Base-by-base conservation (phyloP, 1,284 basidiomycete species). In the Caloboletus firmus region DNA sequence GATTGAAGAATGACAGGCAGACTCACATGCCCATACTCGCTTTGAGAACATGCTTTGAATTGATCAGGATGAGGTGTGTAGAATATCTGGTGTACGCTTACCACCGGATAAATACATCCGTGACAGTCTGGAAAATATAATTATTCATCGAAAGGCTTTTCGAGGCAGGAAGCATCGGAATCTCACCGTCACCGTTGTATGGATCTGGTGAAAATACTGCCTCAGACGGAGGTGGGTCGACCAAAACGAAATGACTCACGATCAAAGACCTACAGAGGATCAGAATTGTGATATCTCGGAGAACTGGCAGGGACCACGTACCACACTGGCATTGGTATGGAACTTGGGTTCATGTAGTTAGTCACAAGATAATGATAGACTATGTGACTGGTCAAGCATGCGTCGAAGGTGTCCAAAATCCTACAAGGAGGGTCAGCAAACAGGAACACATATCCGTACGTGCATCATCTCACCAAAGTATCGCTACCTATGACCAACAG, bases 291-390 rank as follows among this genome's bases (percentile, higher is more conserved):
- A 30, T 30, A 30, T 30, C 28, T 30, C 2, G 28, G 10, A n/a
- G 28, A 30, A 30, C 4, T 30, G 28, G 9, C 28, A 4, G 28
- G 2, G 17, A 30, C 42, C 11, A 67, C 77, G 37, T 48, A 81
- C 82, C 82, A 84, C 7, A 77, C 68, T 0, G 77, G 77, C 22
- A 60, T 57, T 12, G 59, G n/a, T 26, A 83, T 67, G 5, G 79
- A 74, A 5, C 66, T 5, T 5, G 75, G 74, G 53, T 78, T 76
- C 51, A 75, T 58, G 59, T 74, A 83, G 63, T 82, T 81, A 30
- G 64, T 67, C 31, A 83, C 77, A 45, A 81, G 72, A 56, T 83
- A 83, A 58, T 71, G 72, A 57, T 83, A 84, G 54, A 81, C 67
- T 59, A 80, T 73, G 60, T 83, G 79, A 45, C 72, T 69, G 45